A percentile compares a stretch with the other conserved stretches of the same genome.
Evolutionary conservation across 441 rosid species (phyloP).

Genomic region (Eutrema salsugineum): DNA sequence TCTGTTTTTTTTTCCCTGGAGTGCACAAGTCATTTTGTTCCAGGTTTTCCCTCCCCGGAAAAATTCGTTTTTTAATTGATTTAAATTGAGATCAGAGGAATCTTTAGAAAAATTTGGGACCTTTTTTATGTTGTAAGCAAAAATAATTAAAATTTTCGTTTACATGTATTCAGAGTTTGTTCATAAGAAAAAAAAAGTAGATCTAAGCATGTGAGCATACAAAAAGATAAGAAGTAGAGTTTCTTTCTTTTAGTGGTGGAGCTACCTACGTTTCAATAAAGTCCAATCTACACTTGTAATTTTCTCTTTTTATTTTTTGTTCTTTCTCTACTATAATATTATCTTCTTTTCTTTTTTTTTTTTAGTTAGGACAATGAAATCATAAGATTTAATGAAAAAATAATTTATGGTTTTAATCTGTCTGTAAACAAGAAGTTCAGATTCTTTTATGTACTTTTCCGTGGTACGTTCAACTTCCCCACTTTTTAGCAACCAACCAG

Average conservation of each 20-base stretch:
- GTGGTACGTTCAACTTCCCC: constrained; percentile 31
- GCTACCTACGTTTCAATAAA: constrained; percentile 21
- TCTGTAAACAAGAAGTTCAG: not conserved
- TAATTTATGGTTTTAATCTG: not conserved
- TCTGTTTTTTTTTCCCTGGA: not conserved
- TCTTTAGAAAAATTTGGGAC: not conserved
- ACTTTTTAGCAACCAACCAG: not conserved
- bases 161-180: constrained; percentile 5
- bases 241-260: constrained; percentile 19
- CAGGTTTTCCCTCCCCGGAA: not conserved
- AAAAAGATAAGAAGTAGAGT: constrained; percentile 14
- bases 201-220: constrained; percentile 24
- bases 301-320: not conserved
- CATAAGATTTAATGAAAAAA: not conserved
- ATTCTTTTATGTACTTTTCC: constrained; percentile 27
- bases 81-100: not conserved
- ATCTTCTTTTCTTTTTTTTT: not conserved
- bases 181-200: constrained; percentile 14
- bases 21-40: not conserved
- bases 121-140: not conserved
- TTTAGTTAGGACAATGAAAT: not conserved
- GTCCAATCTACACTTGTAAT: constrained; percentile 22
- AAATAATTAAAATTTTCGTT: not conserved
- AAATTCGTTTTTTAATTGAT: not conserved
- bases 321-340: not conserved